These are phyloP conservation scores for Aspergillus aculeatinus DNA, from an alignment of 2,329 filamentous ascomycete species.

Conservation along the genomic window DNA sequence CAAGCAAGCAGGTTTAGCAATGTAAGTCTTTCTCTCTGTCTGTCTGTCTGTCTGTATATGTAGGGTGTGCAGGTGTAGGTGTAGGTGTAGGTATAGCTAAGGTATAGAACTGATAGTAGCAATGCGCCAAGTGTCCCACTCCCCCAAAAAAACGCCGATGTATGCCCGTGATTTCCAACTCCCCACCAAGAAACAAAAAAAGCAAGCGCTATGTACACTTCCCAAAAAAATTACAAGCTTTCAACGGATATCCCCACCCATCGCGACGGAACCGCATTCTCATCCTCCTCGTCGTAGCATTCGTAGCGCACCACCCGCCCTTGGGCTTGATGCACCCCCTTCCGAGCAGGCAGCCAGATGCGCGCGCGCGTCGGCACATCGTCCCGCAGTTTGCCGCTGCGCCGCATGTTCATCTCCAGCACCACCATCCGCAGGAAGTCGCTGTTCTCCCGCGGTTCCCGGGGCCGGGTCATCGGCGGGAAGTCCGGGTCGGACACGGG, in stretches of 20 bases:
- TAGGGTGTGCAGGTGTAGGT: no score
- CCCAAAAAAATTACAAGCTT: constrained; percentile 4
- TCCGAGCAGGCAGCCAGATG: constrained; percentile 61
- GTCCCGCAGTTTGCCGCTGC: constrained; percentile 60
- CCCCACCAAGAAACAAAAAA: background rate
- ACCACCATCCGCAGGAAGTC: constrained; percentile 65
- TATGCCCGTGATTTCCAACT: background rate
- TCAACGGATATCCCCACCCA: constrained; percentile 31
- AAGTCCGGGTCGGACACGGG: constrained; percentile 36
- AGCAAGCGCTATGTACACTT: background rate
- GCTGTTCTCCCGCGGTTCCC: constrained; percentile 64
- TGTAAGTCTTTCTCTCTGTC: no score
- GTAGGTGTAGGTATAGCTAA: no score
- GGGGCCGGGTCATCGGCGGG: constrained; percentile 52
- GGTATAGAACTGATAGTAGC: no score
- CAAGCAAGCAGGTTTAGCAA: no score
- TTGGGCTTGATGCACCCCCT: constrained; percentile 21
- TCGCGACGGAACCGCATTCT: constrained; percentile 26
- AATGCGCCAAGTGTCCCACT: background rate
- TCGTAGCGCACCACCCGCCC: constrained; percentile 15
- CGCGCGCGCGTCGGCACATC: constrained; percentile 55
- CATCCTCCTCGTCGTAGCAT: constrained; percentile 18
- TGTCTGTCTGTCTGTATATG: no score
- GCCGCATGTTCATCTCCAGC: constrained; percentile 67
- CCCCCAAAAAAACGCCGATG: background rate